phyloP scores from a whole-genome alignment of 352 stramenopile genomes.

The Phytophthora aleatoria region DNA sequence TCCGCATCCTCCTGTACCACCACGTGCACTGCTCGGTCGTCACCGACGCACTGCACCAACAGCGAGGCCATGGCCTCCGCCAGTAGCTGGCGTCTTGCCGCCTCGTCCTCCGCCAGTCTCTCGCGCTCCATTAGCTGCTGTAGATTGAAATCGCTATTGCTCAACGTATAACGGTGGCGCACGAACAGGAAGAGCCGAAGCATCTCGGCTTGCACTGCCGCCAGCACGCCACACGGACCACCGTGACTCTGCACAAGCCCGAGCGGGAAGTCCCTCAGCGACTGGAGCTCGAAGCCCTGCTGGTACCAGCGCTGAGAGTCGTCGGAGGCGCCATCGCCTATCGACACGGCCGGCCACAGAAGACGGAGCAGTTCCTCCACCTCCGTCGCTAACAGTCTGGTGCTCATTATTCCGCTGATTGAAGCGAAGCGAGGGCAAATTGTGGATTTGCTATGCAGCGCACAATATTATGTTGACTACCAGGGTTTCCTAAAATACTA shows the following conservation, averaged over 20 bases:
- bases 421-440: not conserved
- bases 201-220: slow-evolving; percentile 77
- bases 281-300: slow-evolving; percentile 60
- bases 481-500: too few relatives aligned
- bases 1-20: slow-evolving; percentile 25
- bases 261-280: slow-evolving; percentile 43
- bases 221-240: slow-evolving; percentile 83
- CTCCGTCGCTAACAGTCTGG: slow-evolving; percentile 11
- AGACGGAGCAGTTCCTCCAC: slow-evolving; percentile 39
- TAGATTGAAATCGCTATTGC: slow-evolving; percentile 2
- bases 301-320: slow-evolving; percentile 60
- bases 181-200: slow-evolving; percentile 63
- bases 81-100: slow-evolving; percentile 24
- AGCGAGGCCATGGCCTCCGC: slow-evolving; percentile 41
- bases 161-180: slow-evolving; percentile 13
- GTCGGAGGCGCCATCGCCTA: slow-evolving; percentile 14
- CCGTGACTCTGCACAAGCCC: slow-evolving; percentile 77
- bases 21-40: slow-evolving; percentile 26
- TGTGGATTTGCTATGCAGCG: not conserved
- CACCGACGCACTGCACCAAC: slow-evolving; percentile 31
- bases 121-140: slow-evolving; percentile 21
- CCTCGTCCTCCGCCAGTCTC: slow-evolving; percentile 15
- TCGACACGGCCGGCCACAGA: slow-evolving; percentile 43
- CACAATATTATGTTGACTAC: not conserved
- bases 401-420: slow-evolving; percentile 17